Evolutionary conservation across 106 monocot species (phyloP).

Genomic region (Allium cepa): DNA sequence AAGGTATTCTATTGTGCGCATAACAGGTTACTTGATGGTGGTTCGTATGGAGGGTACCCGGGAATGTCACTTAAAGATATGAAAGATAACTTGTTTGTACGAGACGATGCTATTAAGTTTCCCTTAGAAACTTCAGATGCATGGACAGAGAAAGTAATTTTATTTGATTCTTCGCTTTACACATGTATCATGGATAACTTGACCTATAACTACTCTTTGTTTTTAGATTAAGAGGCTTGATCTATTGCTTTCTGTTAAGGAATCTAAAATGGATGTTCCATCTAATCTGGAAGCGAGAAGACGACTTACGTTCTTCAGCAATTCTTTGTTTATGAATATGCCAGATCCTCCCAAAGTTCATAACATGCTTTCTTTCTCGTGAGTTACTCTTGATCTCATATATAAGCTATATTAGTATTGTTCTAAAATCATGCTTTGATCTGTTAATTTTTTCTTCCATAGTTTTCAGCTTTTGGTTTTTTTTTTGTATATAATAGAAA

Average conservation of each 20-base stretch:
- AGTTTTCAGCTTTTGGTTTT: too few species aligned
- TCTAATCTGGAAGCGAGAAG: slow-evolving; percentile 67
- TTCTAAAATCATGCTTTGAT: too few species aligned
- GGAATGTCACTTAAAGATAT: slow-evolving; percentile 14
- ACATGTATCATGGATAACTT: background rate
- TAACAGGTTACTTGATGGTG: slow-evolving; percentile 48
- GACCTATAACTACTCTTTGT: background rate
- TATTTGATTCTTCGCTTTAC: background rate
- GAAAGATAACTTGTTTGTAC: slow-evolving; percentile 58
- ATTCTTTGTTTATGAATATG: slow-evolving; percentile 93
- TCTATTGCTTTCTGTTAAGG: slow-evolving; percentile 65
- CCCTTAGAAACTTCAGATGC: slow-evolving; percentile 63
- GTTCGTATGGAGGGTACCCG: slow-evolving; percentile 7
- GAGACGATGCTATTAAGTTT: slow-evolving; percentile 62
- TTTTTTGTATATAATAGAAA: too few species aligned
- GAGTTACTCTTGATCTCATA: background rate
- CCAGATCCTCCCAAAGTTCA: slow-evolving; percentile 86
- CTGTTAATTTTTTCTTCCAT: too few species aligned
- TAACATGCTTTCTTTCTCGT: slow-evolving; percentile 93
- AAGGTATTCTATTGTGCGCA: background rate
- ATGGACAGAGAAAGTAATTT: slow-evolving; percentile 70
- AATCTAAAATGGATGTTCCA: slow-evolving; percentile 93
- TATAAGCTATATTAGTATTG: background rate
- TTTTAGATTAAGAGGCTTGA: slow-evolving; percentile 44
- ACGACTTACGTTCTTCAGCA: slow-evolving; percentile 64